Base-by-base conservation (phyloP, 805 yeast genomes). In the Candida coleopterorum region DNA sequence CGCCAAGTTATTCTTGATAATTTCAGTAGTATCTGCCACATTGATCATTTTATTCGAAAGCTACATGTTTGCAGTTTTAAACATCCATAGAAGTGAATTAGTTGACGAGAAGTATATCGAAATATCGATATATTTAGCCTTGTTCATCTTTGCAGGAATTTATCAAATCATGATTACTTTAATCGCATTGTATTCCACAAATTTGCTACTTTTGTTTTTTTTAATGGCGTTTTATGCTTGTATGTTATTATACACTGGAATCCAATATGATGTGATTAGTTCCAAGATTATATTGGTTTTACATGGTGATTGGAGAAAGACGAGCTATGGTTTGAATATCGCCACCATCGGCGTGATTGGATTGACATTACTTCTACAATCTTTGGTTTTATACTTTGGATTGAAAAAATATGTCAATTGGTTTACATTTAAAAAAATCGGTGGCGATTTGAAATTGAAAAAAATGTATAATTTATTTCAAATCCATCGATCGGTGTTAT, bases 371-470 rank as follows among this genome's bases (percentile, higher is more conserved):
- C 33, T 68, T 6, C 22, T 55, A 4, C 64, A 65, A 46, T 39
- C 44, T 1, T 45, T 44, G 23, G 39, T 69, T 15, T 49, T 68
- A 18, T 40, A 49, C 32, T 54, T 52, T 39, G 52, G 52, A 22
- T 57, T 72, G 9, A 56, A 64, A 33, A 48, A 49, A 9, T 64
- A 65, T 28, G 70, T 72, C 32, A 66, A 63, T 29, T 70, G 76
- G 76, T 56, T 63, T 38, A 55, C 64, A n/a, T 72, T 62, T 52
- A 67, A 72, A 50, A 61, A 64, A 35, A 62, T 71, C 32, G 77
- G 77, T 4, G 76, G 72, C 4, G 71, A 68, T 42, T 41, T 64
- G n/a, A 48, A 48, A 14, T 56, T 69, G 47, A 58, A 61, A 42
- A 49, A 56, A 6, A 51, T 68, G 45, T 69, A 64, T 44, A 46